Percentiles rank a stretch among this genome's conserved stretches.
phyloP scores from a whole-genome alignment of 139 green algal genomes.

The Chlamydomonas incerta region DNA sequence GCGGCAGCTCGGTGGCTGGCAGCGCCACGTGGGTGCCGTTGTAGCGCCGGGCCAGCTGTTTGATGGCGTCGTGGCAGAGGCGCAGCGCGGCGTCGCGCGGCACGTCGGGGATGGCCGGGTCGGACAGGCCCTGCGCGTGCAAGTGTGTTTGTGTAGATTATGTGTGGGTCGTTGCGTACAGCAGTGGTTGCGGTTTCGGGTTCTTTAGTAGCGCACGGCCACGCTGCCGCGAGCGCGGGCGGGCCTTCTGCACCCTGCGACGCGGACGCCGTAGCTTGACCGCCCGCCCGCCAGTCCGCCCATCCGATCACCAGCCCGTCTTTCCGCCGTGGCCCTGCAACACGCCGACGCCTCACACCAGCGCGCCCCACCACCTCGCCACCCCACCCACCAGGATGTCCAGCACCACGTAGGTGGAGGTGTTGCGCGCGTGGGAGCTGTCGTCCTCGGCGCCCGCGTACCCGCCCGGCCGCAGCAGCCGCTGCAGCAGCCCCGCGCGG shows the following conservation, averaged over 20 bases:
- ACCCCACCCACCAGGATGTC: conserved; percentile 25
- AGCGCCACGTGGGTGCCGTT: conserved; percentile 11
- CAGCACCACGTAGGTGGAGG: conserved; percentile 36
- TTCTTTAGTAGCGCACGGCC: no score
- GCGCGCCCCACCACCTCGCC: background rate
- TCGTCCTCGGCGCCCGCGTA: background rate
- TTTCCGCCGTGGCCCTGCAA: conserved; percentile 14
- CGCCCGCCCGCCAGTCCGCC: no score
- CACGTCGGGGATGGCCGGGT: background rate
- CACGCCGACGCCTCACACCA: background rate
- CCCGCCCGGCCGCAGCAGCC: background rate
- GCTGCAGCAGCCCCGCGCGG: background rate
- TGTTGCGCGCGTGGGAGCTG: background rate
- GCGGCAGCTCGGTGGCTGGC: background rate
- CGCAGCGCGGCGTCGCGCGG: conserved; percentile 19
- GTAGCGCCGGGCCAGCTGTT: conserved; percentile 34
- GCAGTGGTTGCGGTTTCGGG: no score
- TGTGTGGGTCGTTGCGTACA: no score
- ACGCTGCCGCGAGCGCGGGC: no score
- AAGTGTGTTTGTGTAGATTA: no score
- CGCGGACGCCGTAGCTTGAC: no score
- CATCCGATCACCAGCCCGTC: no score
- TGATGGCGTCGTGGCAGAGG: conserved; percentile 12
- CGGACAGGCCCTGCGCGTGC: conserved; percentile 23
- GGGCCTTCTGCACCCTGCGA: no score